These are phyloP conservation scores for Arthrobotrys entomopaga DNA, from an alignment of 2,329 filamentous ascomycete species.

Conservation along the genomic window DNA sequence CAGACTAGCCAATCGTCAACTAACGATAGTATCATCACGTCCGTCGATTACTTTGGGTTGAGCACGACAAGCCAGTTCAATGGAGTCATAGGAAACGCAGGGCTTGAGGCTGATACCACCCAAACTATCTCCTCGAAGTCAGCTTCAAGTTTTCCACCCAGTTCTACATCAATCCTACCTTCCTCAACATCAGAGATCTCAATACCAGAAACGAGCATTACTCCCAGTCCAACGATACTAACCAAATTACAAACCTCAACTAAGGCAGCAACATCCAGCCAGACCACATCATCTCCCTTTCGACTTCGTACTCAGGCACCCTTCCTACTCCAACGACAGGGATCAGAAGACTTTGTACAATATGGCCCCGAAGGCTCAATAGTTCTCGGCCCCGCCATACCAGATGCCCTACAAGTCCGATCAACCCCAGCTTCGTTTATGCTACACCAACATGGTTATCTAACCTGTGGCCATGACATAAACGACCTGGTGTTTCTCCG, in stretches of 20 bases:
- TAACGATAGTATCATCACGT: no score
- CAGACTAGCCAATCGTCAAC: no score
- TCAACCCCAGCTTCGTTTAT: conserved; percentile 19
- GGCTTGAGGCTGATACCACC: no score
- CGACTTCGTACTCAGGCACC: background rate
- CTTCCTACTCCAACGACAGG: conserved; percentile 27
- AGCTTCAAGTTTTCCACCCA: no score
- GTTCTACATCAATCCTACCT: no score
- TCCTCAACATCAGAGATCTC: no score
- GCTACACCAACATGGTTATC: conserved; percentile 29
- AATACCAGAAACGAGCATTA: no score
- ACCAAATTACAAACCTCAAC: background rate
- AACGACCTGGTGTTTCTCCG: conserved; percentile 39
- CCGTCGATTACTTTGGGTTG: no score
- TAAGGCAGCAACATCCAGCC: background rate
- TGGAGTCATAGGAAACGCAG: no score
- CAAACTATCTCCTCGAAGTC: no score
- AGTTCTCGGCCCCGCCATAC: conserved; percentile 17
- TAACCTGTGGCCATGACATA: conserved; percentile 19
- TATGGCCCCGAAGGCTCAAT: conserved; percentile 18
- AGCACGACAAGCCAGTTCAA: no score
- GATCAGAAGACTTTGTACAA: conserved; percentile 24
- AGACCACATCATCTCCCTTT: background rate
- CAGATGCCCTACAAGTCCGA: background rate
- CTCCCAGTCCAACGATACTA: no score